Conservation (phyloP, 1,139 yeast genomes). For the Hemisphaericaspora subhashii region DNA sequence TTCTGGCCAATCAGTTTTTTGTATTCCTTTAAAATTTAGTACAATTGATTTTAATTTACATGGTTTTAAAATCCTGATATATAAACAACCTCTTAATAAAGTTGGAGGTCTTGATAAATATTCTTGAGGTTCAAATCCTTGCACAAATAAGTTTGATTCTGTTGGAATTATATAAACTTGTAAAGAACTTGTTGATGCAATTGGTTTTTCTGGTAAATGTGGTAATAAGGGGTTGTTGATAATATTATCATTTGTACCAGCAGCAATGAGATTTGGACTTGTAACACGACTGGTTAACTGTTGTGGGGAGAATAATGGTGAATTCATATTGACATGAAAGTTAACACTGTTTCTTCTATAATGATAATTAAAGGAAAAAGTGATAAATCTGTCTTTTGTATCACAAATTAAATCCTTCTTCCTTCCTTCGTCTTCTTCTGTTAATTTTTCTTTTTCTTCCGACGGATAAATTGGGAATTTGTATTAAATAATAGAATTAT, state of each 20-base stretch:
- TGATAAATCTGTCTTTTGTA: too few relatives aligned
- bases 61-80: conserved; percentile 70
- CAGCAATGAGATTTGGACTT: conserved; percentile 2
- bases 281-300: conserved; percentile 10
- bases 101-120: conserved; percentile 74
- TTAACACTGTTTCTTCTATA: too few relatives aligned
- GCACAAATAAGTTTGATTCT: conserved; percentile 76
- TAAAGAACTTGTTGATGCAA: conserved; percentile 47
- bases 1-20: conserved; percentile 97
- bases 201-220: conserved; percentile 50
- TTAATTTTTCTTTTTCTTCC: too few relatives aligned
- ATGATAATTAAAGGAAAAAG: not conserved
- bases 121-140: conserved; percentile 75
- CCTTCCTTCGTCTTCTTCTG: too few relatives aligned
- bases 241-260: not conserved
- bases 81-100: conserved; percentile 77
- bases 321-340: conserved; percentile 7
- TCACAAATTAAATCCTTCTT: too few relatives aligned
- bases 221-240: conserved; percentile 24
- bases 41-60: conserved; percentile 70
- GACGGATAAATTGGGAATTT: too few relatives aligned
- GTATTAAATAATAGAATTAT: too few relatives aligned
- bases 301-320: conserved; percentile 16
- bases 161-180: conserved; percentile 64
- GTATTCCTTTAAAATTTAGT: conserved; percentile 66